Conservation (phyloP, 1,284 basidiomycete genomes). For the Rhizoctonia solani region DNA sequence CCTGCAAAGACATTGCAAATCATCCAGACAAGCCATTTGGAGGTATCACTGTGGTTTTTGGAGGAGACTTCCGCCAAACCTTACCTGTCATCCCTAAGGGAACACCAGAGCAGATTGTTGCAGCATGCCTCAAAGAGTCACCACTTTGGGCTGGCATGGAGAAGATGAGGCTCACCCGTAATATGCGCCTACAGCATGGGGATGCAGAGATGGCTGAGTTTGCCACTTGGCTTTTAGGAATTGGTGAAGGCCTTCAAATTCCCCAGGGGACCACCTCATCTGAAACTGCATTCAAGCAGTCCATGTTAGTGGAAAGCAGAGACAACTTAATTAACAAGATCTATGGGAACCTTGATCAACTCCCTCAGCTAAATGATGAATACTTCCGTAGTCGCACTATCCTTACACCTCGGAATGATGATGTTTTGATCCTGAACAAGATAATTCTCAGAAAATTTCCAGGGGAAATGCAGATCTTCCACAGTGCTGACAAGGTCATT, state of each 20-base stretch:
- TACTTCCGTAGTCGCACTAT: constrained; percentile 50
- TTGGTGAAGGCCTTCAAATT: constrained; percentile 48
- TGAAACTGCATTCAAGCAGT: constrained; percentile 43
- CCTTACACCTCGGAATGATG: constrained; percentile 47
- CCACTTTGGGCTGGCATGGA: constrained; percentile 47
- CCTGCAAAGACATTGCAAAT: constrained; percentile 44
- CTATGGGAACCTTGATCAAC: constrained; percentile 43
- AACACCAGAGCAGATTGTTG: constrained; percentile 46
- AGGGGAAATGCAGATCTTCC: constrained; percentile 42
- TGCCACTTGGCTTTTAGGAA: constrained; percentile 50
- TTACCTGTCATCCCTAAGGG: constrained; percentile 50
- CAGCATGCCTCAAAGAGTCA: constrained; percentile 46
- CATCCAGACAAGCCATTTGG: constrained; percentile 46
- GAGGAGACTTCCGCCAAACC: constrained; percentile 52
- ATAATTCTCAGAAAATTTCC: constrained; percentile 44
- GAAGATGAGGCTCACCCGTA: constrained; percentile 45
- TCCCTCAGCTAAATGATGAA: constrained; percentile 25
- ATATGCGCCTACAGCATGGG: constrained; percentile 49
- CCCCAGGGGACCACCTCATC: constrained; percentile 37
- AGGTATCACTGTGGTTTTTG: constrained; percentile 49
- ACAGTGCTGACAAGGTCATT: constrained; percentile 45
- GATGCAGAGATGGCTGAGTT: constrained; percentile 44
- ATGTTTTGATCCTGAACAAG: constrained; percentile 47
- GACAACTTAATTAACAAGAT: constrained; percentile 45
- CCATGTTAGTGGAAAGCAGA: constrained; percentile 42